phyloP scores from a whole-genome alignment of 225 moss, liverwort and hornwort genomes.

The Bryum argenteum region DNA sequence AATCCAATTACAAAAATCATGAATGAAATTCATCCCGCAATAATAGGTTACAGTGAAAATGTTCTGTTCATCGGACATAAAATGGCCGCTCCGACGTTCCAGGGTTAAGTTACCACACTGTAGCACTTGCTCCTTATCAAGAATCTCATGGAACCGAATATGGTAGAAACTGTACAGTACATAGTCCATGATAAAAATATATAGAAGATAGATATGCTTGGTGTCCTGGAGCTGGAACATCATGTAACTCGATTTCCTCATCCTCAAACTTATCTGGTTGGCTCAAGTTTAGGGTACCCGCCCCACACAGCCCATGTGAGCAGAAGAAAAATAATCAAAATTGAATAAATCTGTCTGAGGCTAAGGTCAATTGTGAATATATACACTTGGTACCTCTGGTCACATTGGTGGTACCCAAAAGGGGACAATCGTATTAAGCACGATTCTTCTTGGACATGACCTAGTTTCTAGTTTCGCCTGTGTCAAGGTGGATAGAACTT shows the following conservation, averaged over 20 bases:
- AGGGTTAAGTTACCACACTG: not conserved
- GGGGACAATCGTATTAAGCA: not conserved
- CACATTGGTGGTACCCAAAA: not conserved
- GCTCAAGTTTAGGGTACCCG: not conserved
- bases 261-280: slow-evolving; percentile 38
- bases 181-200: slow-evolving; percentile 14
- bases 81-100: too few relatives aligned
- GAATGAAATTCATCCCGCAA: too few relatives aligned
- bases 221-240: not conserved
- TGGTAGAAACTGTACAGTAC: not conserved
- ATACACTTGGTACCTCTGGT: not conserved
- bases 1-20: too few relatives aligned
- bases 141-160: not conserved
- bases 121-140: slow-evolving; percentile 1
- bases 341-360: not conserved
- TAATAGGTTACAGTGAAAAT: too few relatives aligned
- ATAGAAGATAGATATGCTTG: slow-evolving; percentile 2
- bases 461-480: too few relatives aligned
- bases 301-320: slow-evolving; percentile 7
- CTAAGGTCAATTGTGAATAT: not conserved
- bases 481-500: too few relatives aligned
- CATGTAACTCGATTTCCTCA: slow-evolving; percentile 3
- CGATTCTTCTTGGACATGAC: too few relatives aligned
- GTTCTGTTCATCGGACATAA: too few relatives aligned
- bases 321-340: not conserved